Conservation (phyloP, 345 rosid genomes). For the Salix koriyanagi region DNA sequence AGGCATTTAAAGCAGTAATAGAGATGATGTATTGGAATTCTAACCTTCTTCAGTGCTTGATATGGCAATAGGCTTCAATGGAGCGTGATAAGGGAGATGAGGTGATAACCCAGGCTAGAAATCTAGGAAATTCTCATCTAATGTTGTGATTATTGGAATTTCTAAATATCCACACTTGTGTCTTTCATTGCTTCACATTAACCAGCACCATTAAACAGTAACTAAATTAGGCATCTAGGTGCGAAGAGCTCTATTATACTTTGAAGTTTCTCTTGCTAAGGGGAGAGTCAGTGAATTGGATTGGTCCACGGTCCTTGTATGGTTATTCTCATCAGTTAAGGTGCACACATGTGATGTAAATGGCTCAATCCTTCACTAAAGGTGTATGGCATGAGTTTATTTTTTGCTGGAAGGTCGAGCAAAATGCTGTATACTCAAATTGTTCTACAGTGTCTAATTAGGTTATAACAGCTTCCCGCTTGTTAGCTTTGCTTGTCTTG, state of each 20-base stretch:
- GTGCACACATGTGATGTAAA: background rate
- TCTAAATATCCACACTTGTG: background rate
- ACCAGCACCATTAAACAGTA: background rate
- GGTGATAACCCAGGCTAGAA: background rate
- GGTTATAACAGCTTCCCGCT: background rate
- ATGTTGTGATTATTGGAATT: conserved; percentile 6
- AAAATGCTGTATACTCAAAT: background rate
- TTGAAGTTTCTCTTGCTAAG: background rate
- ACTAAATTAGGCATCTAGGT: background rate
- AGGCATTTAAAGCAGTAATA: background rate
- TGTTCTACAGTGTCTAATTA: background rate
- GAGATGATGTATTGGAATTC: background rate
- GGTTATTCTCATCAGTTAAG: background rate
- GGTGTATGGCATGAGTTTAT: background rate
- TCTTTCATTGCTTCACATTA: background rate
- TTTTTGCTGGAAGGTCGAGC: background rate
- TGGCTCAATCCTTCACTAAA: background rate
- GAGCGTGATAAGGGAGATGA: background rate
- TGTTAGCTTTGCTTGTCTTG: background rate
- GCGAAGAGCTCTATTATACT: background rate
- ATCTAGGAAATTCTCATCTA: background rate
- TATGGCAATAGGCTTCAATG: background rate
- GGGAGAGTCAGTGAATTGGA: too few relatives aligned
- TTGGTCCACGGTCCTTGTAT: too few relatives aligned
- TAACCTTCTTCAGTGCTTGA: too few relatives aligned